Percentiles rank a stretch among this genome's conserved stretches.
Evolutionary conservation across 345 rosid genomes (phyloP).

Genomic region (Ceriops decandra): DNA sequence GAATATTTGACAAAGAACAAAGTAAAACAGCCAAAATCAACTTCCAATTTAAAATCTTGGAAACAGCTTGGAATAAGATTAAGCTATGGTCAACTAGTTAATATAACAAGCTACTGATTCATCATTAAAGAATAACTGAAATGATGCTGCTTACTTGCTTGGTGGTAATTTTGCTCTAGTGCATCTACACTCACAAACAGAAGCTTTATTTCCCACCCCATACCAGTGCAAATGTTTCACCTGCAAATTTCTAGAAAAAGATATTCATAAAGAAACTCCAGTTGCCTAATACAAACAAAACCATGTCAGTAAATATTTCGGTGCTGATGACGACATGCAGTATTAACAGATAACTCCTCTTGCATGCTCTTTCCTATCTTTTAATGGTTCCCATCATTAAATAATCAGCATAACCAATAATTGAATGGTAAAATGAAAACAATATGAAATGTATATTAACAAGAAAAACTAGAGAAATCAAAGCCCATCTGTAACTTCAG

Average conservation of each 20-base stretch:
- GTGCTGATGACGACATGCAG: conserved; percentile 4
- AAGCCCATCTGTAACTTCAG: conserved; percentile 12
- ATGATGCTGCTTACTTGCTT: conserved; percentile 66
- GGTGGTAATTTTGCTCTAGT: conserved; percentile 83
- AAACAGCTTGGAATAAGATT: background rate
- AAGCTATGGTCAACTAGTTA: background rate
- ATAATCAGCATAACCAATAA: background rate
- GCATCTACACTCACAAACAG: conserved; percentile 86
- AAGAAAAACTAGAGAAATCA: background rate
- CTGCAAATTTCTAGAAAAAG: conserved; percentile 35
- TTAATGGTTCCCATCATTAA: background rate
- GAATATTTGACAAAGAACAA: background rate
- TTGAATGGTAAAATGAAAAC: conserved; percentile 9
- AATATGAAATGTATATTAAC: conserved; percentile 3
- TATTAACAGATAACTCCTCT: no score
- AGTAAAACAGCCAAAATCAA: background rate
- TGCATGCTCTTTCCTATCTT: background rate
- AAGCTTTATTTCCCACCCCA: conserved; percentile 58
- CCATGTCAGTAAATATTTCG: background rate
- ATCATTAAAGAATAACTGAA: background rate
- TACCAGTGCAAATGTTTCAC: conserved; percentile 98
- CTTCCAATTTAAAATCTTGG: background rate
- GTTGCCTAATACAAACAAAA: background rate
- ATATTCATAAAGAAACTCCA: background rate
- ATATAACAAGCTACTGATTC: background rate